Base-by-base conservation (phyloP, 306 rosid genomes). In the Dicorynia guianensis region DNA sequence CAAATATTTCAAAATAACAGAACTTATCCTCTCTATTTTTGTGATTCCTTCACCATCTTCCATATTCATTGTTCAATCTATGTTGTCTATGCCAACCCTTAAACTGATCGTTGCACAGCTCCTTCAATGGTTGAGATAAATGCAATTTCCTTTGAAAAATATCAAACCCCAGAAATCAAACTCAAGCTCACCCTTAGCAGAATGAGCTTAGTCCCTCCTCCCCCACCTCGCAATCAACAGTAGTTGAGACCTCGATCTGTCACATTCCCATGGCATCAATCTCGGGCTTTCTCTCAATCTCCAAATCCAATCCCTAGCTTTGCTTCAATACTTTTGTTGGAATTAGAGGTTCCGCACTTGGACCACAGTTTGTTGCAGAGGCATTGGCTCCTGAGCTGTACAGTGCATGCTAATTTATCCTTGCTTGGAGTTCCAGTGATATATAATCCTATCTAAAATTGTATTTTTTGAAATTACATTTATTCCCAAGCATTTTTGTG, bases 291-390 rank as follows among this genome's bases (percentile, higher is more conserved):
- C 93, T 34, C 82, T 89, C 80, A 86, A 84, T 38, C 80, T 77
- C 83, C 84, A 76, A 49, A 80, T 25, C 10, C 84, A 67, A 11
- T 54, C 81, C 14, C 67, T n/a, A 85, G 90, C 30, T 95, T 95
- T 76, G 90, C 99, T 33, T 96, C 89, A 74, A 75, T 95, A 48
- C 89, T 95, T 48, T 95, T 96, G 89, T 95, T 10, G 99, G 99
- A 12, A 95, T 95, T n/a, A 97, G 99, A 58, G 99, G 99, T 61
- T 95, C 99, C 25, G 97, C 99, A 30, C 99, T 95, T 57, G 99
- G 99, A 39, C 99, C 99, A 7, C 97, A 95, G 88, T 95, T 95
- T 86, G 99, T 95, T 54, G 99, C 97, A 0, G 99, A 95, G 83
- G 97, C 99, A 63, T 85, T 95, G 86, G 97, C 99, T 62, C 99